Percentiles rank a stretch among this genome's conserved stretches.
Evolutionary conservation across 805 yeast genomes (phyloP).

Genomic region (Myxozyma udenii): DNA sequence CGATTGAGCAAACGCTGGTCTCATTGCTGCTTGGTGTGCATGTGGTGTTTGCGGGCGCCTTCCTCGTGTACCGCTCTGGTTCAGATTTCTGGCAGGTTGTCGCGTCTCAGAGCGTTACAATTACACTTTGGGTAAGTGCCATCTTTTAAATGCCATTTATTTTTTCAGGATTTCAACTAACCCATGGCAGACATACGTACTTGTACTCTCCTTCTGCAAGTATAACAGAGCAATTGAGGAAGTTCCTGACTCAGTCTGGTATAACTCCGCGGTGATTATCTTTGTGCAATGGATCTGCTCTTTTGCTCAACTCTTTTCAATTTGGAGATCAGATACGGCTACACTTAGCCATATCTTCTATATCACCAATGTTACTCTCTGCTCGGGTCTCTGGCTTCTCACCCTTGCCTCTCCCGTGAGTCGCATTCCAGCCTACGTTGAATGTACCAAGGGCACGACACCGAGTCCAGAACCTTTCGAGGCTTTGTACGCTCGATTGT

Average conservation of each 20-base stretch:
- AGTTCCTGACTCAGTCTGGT: slow-evolving; percentile 31
- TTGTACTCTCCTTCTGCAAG: slow-evolving; percentile 18
- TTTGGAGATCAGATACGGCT: slow-evolving; percentile 31
- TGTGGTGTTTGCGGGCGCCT: not conserved
- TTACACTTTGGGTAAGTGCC: slow-evolving; percentile 9
- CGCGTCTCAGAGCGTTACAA: not conserved
- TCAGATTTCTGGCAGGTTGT: slow-evolving; percentile 1
- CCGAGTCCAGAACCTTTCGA: slow-evolving; percentile 78
- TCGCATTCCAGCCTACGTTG: slow-evolving; percentile 29
- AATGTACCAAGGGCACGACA: slow-evolving; percentile 42
- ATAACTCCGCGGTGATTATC: slow-evolving; percentile 31
- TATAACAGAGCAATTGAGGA: slow-evolving; percentile 15
- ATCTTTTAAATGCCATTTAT: not conserved
- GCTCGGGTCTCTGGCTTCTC: slow-evolving; percentile 46
- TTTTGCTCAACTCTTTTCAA: slow-evolving; percentile 26
- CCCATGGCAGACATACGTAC: not conserved
- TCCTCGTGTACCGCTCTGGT: slow-evolving; percentile 3
- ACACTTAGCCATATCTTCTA: slow-evolving; percentile 14
- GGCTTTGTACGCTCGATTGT: slow-evolving; percentile 55
- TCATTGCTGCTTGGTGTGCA: slow-evolving; percentile 6
- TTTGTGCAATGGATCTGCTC: slow-evolving; percentile 26
- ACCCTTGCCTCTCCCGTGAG: slow-evolving; percentile 12
- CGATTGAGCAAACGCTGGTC: slow-evolving; percentile 32
- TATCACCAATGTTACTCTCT: slow-evolving; percentile 41
- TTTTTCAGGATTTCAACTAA: no score